These are phyloP conservation scores for Emmonsia crescens DNA, from an alignment of 2,329 filamentous ascomycete species.

Conservation along the genomic window DNA sequence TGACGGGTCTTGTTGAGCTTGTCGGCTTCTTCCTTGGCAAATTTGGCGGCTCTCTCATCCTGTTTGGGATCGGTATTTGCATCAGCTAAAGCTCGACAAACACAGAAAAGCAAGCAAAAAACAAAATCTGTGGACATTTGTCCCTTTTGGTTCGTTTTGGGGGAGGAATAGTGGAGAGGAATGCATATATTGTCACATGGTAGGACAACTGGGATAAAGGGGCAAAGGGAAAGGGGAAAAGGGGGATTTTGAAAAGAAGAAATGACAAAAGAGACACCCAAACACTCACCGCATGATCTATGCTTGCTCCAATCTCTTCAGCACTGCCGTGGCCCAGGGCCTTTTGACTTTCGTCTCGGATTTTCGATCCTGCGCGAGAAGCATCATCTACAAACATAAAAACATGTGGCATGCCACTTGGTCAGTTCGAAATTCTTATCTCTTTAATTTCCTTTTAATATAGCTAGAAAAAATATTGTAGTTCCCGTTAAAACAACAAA, in stretches of 20 bases:
- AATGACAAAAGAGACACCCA: neutral
- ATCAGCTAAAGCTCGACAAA: neutral
- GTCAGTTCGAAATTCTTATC: slow-evolving; percentile 7
- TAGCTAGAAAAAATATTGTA: neutral
- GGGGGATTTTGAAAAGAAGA: neutral
- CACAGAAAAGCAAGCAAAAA: neutral
- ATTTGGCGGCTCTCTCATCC: slow-evolving; percentile 49
- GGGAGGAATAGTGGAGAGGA: neutral
- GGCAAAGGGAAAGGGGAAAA: neutral
- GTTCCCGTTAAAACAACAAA: neutral
- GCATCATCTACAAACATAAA: slow-evolving; percentile 54
- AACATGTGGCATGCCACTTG: neutral
- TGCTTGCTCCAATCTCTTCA: slow-evolving; percentile 50
- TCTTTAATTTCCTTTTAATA: neutral
- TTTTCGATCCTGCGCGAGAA: slow-evolving; percentile 53
- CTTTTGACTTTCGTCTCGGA: slow-evolving; percentile 57
- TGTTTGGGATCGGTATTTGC: neutral
- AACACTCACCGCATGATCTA: slow-evolving; percentile 57
- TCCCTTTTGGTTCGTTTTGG: neutral
- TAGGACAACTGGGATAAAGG: neutral
- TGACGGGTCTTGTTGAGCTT: slow-evolving; percentile 52
- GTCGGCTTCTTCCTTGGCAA: slow-evolving; percentile 47
- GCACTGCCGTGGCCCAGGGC: slow-evolving; percentile 44
- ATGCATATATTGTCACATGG: neutral
- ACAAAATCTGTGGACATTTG: neutral